These are phyloP conservation scores for Stentor coeruleus DNA, from an alignment of 73 alveolate species.

Conservation along the genomic window DNA sequence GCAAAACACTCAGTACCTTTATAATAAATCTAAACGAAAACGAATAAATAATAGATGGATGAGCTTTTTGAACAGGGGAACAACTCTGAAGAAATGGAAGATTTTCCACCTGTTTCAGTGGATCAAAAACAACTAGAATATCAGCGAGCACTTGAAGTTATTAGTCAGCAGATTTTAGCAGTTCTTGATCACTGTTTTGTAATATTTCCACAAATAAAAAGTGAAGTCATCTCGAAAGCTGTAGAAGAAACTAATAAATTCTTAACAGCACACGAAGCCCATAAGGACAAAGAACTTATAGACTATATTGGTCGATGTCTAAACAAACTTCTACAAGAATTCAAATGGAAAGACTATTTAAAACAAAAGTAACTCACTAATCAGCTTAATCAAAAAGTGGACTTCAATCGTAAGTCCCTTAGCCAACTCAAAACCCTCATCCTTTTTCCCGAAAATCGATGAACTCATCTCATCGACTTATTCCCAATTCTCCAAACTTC, in stretches of 20 bases:
- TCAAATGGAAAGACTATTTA: not conserved
- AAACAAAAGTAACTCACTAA: not conserved
- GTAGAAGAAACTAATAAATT: conserved; percentile 2
- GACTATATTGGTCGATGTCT: not conserved
- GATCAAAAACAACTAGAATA: conserved; percentile 10
- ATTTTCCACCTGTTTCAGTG: too few species aligned
- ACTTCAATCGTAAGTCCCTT: not conserved
- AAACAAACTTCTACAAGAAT: not conserved
- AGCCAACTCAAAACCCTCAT: not conserved
- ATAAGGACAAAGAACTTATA: not conserved
- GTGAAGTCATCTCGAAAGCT: not conserved
- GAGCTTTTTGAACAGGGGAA: too few species aligned
- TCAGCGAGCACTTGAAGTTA: conserved; percentile 6
- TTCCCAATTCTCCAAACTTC: not conserved
- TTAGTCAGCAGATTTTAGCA: not conserved
- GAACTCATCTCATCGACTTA: not conserved
- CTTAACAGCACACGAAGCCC: not conserved
- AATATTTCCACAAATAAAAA: not conserved
- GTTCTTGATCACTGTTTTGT: not conserved
- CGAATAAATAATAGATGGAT: too few species aligned
- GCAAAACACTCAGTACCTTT: too few species aligned
- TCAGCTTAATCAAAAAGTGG: not conserved
- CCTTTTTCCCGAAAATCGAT: conserved; percentile 2
- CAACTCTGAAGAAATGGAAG: too few species aligned
- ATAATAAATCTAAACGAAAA: too few species aligned